Conservation (phyloP, 2,329 filamentous ascomycete species). For the Ophiocordyceps camponoti-rufipedis region DNA sequence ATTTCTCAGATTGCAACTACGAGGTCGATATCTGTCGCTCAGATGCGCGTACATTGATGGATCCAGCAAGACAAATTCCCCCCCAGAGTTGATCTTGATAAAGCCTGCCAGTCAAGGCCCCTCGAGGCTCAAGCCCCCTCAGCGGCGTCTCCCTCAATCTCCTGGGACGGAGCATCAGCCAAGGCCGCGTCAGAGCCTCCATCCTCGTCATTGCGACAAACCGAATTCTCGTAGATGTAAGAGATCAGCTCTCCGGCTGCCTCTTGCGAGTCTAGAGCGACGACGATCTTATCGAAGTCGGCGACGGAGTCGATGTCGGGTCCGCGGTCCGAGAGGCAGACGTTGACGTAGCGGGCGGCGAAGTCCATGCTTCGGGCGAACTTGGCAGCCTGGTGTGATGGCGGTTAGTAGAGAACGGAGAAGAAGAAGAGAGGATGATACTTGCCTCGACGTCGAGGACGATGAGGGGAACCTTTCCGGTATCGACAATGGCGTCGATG, state of each 20-base stretch:
- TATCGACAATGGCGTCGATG: conserved; percentile 30
- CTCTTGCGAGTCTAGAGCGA: conserved; percentile 9
- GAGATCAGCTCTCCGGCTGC: conserved; percentile 8
- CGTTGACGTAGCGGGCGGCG: conserved; percentile 33
- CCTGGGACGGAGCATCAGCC: conserved; percentile 3
- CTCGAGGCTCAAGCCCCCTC: neutral
- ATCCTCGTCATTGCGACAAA: neutral
- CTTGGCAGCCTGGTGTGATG: conserved; percentile 26
- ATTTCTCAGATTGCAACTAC: neutral
- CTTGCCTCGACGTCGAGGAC: conserved; percentile 34
- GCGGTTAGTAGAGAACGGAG: neutral
- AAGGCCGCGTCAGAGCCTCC: conserved; percentile 5
- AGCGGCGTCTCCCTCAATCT: neutral
- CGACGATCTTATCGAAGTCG: conserved; percentile 10
- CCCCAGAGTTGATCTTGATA: no score
- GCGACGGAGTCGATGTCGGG: conserved; percentile 8
- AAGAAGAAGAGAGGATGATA: neutral
- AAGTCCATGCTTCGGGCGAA: conserved; percentile 40
- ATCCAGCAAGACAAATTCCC: neutral
- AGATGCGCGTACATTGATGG: neutral
- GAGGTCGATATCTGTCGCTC: neutral
- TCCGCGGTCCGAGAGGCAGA: conserved; percentile 20
- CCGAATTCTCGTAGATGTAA: conserved; percentile 9
- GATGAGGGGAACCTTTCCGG: conserved; percentile 41
- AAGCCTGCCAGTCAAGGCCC: no score